Conservation (phyloP, 2,329 filamentous ascomycete genomes). For the Botrytis galanthina region DNA sequence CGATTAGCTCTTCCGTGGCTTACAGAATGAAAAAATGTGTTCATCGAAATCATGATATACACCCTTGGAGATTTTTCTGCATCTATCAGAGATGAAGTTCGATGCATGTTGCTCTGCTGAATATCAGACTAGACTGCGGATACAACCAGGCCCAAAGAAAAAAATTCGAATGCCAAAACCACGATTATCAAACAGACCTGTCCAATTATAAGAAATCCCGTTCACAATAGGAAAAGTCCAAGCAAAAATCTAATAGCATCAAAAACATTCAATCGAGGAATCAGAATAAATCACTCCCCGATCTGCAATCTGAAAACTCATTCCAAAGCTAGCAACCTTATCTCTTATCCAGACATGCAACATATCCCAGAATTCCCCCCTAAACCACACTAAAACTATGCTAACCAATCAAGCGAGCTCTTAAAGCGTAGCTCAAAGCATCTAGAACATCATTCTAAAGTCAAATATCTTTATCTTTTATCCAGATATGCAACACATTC, state of each 20-base stretch:
- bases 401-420: not conserved
- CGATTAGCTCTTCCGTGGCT: not conserved
- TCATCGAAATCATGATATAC: not conserved
- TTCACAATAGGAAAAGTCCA: not conserved
- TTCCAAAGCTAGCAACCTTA: not conserved
- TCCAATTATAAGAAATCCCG: fast-evolving
- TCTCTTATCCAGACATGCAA: not conserved
- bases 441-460: not conserved
- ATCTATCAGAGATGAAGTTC: not conserved
- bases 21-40: not conserved
- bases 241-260: not conserved
- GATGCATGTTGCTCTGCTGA: not conserved
- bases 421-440: not conserved
- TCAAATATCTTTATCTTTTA: not conserved
- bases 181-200: not conserved
- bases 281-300: not conserved
- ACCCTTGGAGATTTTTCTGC: too few relatives aligned
- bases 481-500: not conserved
- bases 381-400: not conserved
- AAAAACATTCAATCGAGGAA: not conserved
- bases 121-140: not conserved
- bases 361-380: not conserved
- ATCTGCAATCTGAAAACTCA: not conserved
- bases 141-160: not conserved
- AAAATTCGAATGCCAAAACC: not conserved